Conservation (phyloP, 2,329 filamentous ascomycete species). For the Dactylonectria macrodidyma region DNA sequence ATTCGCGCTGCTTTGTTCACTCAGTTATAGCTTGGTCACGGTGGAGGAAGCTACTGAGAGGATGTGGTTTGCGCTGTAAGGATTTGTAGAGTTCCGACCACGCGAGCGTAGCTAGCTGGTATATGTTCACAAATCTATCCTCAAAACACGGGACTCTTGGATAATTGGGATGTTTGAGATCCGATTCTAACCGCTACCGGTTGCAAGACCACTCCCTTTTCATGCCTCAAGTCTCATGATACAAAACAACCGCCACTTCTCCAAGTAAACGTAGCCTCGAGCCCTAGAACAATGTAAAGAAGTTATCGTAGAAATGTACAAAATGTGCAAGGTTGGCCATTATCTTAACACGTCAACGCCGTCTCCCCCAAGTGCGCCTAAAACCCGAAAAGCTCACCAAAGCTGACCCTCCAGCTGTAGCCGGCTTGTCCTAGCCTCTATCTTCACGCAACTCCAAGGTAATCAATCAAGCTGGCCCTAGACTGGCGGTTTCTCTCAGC, state of each 20-base stretch:
- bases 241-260: constrained; percentile 25
- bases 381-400: constrained; percentile 29
- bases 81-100: too few relatives aligned
- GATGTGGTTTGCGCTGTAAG: too few relatives aligned
- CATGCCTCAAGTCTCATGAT: constrained; percentile 40
- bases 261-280: constrained; percentile 29
- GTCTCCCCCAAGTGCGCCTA: constrained; percentile 40
- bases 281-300: constrained; percentile 37
- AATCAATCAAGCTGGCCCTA: constrained; percentile 23
- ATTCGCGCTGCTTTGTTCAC: too few relatives aligned
- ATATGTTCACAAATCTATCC: too few relatives aligned
- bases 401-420: constrained; percentile 22
- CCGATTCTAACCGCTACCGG: too few relatives aligned
- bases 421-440: constrained; percentile 15
- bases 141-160: too few relatives aligned
- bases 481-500: constrained; percentile 16
- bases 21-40: too few relatives aligned
- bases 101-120: too few relatives aligned
- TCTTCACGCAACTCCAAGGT: constrained; percentile 5
- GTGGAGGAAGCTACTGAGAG: too few relatives aligned
- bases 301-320: constrained; percentile 39
- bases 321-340: constrained; percentile 35
- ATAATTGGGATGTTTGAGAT: too few relatives aligned
- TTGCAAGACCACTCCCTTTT: constrained; percentile 27
- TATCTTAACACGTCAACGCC: constrained; percentile 42